Base-by-base conservation (phyloP, 2,329 filamentous ascomycete genomes). In the Colletotrichum lini region DNA sequence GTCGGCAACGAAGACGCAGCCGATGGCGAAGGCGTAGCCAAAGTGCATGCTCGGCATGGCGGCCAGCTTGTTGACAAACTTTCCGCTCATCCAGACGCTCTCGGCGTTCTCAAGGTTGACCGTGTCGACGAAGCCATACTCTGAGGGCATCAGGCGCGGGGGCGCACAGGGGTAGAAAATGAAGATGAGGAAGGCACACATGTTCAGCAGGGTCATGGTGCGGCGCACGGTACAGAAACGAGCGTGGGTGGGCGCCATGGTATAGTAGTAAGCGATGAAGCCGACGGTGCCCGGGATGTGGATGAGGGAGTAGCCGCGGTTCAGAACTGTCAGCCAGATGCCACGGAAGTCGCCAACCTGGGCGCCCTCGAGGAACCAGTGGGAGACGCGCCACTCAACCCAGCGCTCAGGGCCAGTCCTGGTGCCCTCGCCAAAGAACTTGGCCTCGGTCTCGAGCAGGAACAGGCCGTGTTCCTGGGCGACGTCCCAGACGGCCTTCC, bases 111-210 rank as follows among this genome's bases (percentile, higher is more conserved):
- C 76, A 58, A 83, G 81, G 73, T 90, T 89, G 15, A 91, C 89
- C 1, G 87, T 90, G 74, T 91, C 90, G 68, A 90, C 84, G 75
- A 91, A 91, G 4, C 87, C 88, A 69, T 84, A 91, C 76, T 92
- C 83, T 18, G 84, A 82, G 7, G 89, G 91, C 65, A 91, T 83
- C 62, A 91, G 82, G 13, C 89, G 84, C 64, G 89, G 89, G 1
- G 89, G 89, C 88, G 91, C 91, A 77, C 88, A 90, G 12, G 90
- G 90, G 82, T 87, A 91, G 30, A 88, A 79, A n/a, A 88, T 89
- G 77, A 92, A 92, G 71, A 89, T 83, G 72, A 88, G 74, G 73
- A 92, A 91, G 54, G 89, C 89, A 65, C 89, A 78, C 40, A 90
- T 82, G 73, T 92, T 92, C 74, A 88, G 88, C 74, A 91, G 84